Evolutionary conservation across 306 rosid species (phyloP).

Genomic region (Cyamopsis tetragonoloba): DNA sequence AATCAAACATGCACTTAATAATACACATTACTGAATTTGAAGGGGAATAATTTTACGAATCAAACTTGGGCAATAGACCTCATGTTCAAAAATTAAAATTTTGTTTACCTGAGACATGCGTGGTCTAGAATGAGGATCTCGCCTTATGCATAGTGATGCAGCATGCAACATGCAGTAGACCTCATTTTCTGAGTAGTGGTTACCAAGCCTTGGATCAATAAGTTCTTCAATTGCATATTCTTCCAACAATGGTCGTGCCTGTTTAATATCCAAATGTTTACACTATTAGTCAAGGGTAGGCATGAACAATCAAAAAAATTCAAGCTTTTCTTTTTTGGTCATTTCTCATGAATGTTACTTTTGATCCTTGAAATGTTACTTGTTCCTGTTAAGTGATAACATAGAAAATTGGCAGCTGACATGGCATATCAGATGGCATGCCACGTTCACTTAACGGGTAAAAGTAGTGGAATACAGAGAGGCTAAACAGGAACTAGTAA

Average conservation of each 20-base stretch:
- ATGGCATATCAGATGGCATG: too few relatives aligned
- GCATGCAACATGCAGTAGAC: conserved; percentile 90
- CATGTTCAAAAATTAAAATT: too few relatives aligned
- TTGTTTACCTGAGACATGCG: conserved; percentile 90
- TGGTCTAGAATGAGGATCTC: conserved; percentile 89
- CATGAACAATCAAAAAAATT: conserved; percentile 1
- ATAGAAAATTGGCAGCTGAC: too few relatives aligned
- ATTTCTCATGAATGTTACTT: conserved; percentile 8
- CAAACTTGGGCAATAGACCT: too few relatives aligned
- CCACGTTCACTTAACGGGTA: too few relatives aligned
- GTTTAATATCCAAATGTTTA: conserved; percentile 26
- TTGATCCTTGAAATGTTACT: conserved; percentile 13
- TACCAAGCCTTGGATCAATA: conserved; percentile 81
- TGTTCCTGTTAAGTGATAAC: too few relatives aligned
- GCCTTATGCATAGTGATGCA: conserved; percentile 84
- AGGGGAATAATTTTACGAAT: background rate
- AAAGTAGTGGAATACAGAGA: too few relatives aligned
- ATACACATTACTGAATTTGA: background rate
- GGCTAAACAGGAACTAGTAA: too few relatives aligned
- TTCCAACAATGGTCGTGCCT: conserved; percentile 89
- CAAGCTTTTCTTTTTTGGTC: background rate
- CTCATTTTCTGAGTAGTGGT: conserved; percentile 65
- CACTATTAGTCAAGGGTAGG: background rate
- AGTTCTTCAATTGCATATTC: conserved; percentile 77
- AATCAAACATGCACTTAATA: too few relatives aligned